Base-by-base conservation (phyloP, 768 basidiomycete species). In the Pholiota molesta region DNA sequence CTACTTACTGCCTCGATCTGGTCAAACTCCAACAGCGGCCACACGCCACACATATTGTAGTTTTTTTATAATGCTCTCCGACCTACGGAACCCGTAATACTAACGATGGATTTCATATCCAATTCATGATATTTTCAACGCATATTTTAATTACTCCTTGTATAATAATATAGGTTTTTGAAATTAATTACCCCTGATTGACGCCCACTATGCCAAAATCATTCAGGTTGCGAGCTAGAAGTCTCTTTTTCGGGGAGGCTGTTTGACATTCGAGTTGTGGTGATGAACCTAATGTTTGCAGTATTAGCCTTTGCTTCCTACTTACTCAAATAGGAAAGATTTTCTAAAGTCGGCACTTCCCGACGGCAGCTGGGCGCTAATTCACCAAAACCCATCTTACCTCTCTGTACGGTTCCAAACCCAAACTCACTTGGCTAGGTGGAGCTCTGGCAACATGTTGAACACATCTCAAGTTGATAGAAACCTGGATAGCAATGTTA, bases 61-160 rank as follows among this genome's bases (percentile, higher is more conserved):
- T 13, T 31, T 0, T 17, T n/a, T 23, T 28, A 35, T 55, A 55
- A 55, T 55, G 10, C 35, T 39, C 39, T 21, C 23, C 5, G 6
- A 55, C 10, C 13, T 9, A 14, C 28, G 10, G 10, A 14, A 2
- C 33, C 39, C 10, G 11, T 40, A 55, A 35, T 33, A 33, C 28
- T 35, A 11, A 35, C 33, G 52, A 54, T 54, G 52, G 52, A n/a
- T 54, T 54, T 54, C 33, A 54, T 37, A 54, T 35, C 52, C 52
- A 21, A 33, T 23, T 45, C 52, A 37, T n/a, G 33, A 54, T 37
- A 19, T 33, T n/a, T n/a, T 21, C 33, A 55, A 37, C 11, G 10
- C 31, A 16, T 55, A 55, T 11, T 23, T 35, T 35, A 55, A 19
- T 37, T n/a, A 55, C 31, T 11, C 39, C 29, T 5, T 35, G 37